A percentile compares a stretch with the other conserved stretches of the same genome.
phyloP scores from a whole-genome alignment of 495 filamentous ascomycete species.

The Astrothelium macrocarpum region DNA sequence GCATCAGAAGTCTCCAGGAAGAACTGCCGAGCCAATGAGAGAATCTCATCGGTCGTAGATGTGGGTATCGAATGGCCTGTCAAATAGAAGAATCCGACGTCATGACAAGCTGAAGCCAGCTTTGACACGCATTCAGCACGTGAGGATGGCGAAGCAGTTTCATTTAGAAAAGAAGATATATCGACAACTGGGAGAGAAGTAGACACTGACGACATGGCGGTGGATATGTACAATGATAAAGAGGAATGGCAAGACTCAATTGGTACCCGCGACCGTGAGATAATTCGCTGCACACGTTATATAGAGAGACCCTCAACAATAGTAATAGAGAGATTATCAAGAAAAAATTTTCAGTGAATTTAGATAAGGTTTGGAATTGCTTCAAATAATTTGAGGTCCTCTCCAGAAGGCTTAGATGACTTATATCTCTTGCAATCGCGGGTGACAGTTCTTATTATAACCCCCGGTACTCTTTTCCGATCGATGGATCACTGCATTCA shows the following conservation, averaged over 20 bases:
- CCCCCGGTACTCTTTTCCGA: too few species aligned
- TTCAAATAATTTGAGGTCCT: too few species aligned
- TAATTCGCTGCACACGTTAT: too few species aligned
- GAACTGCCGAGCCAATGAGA: conserved; percentile 25
- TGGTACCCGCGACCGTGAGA: too few species aligned
- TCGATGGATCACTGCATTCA: too few species aligned
- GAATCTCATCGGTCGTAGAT: conserved; percentile 17
- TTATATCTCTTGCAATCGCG: too few species aligned
- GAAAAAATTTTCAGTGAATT: too few species aligned
- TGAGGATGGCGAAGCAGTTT: background rate
- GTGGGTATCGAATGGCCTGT: conserved; percentile 27
- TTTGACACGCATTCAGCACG: background rate
- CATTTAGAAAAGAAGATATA: background rate
- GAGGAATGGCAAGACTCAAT: background rate
- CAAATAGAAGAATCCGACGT: conserved; percentile 32
- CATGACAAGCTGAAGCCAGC: conserved; percentile 21
- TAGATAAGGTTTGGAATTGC: too few species aligned
- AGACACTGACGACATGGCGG: background rate
- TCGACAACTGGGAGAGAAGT: background rate
- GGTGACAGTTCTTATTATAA: too few species aligned
- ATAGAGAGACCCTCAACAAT: too few species aligned
- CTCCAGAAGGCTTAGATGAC: too few species aligned
- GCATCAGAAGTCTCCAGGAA: conserved; percentile 19
- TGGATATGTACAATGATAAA: background rate
- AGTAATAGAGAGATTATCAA: too few species aligned